Evolutionary conservation across 208 protist species (phyloP).

Genomic region (Trypanosoma mega): DNA sequence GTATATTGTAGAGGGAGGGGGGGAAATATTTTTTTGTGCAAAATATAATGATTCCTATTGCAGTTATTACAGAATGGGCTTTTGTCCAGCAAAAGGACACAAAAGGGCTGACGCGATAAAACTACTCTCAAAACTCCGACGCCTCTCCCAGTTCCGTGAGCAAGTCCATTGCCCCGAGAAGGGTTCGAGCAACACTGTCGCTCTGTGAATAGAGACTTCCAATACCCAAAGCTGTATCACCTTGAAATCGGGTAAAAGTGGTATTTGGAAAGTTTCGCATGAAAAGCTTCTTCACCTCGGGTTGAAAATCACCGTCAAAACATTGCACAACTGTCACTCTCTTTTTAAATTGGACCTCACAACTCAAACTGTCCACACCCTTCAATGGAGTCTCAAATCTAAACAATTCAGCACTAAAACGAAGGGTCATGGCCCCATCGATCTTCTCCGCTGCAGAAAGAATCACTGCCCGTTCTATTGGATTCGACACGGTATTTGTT

Average conservation of each 20-base stretch:
- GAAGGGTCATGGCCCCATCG: constrained; percentile 33
- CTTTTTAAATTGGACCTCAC: constrained; percentile 30
- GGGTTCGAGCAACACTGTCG: constrained; percentile 18
- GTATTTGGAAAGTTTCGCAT: constrained; percentile 33
- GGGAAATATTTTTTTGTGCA: too few relatives aligned
- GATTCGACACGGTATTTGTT: constrained; percentile 32
- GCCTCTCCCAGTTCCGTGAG: constrained; percentile 31
- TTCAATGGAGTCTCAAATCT: constrained; percentile 19
- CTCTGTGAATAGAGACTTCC: constrained; percentile 19
- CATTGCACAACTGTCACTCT: constrained; percentile 48
- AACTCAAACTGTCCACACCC: constrained; percentile 12
- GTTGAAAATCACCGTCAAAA: constrained; percentile 9
- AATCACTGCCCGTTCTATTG: constrained; percentile 48
- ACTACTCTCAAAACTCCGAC: background rate
- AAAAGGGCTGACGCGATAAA: constrained; percentile 7
- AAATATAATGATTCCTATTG: too few relatives aligned
- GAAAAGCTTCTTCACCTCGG: constrained; percentile 32
- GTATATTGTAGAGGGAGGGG: too few relatives aligned
- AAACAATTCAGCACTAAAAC: constrained; percentile 42
- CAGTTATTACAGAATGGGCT: too few relatives aligned
- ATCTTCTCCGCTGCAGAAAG: constrained; percentile 47
- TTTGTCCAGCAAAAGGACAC: background rate
- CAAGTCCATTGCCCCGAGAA: constrained; percentile 49
- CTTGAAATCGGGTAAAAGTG: constrained; percentile 35
- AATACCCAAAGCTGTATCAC: constrained; percentile 17